These are phyloP conservation scores for Carex cristatella DNA, from an alignment of 176 grass and related monocot genomes.

Conservation along the genomic window DNA sequence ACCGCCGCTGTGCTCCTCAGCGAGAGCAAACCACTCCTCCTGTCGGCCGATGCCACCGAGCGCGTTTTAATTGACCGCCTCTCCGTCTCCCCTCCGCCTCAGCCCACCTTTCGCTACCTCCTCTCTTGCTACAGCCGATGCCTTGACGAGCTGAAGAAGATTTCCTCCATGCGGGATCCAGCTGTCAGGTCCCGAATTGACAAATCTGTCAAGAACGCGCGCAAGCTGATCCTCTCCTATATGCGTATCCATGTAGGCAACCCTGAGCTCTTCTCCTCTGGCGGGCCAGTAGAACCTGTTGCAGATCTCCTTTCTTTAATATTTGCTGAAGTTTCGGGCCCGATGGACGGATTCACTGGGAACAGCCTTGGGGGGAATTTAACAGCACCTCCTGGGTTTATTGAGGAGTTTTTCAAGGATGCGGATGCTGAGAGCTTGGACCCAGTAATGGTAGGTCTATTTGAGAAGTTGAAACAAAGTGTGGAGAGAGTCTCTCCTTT, in stretches of 20 bases:
- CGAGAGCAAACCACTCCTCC: conserved; percentile 63
- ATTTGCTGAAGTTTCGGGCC: conserved; percentile 51
- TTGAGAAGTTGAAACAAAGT: conserved; percentile 55
- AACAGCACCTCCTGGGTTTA: conserved; percentile 48
- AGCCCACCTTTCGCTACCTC: conserved; percentile 57
- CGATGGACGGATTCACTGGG: conserved; percentile 41
- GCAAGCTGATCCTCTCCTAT: conserved; percentile 64
- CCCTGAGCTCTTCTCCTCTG: conserved; percentile 59
- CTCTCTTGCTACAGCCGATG: conserved; percentile 59
- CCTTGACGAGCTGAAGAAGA: conserved; percentile 66
- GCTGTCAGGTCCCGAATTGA: conserved; percentile 40
- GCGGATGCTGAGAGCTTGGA: conserved; percentile 60
- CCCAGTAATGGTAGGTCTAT: conserved; percentile 48
- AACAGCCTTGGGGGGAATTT: conserved; percentile 36
- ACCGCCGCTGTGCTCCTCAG: conserved; percentile 96
- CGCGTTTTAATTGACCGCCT: conserved; percentile 87
- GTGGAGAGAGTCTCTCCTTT: conserved; percentile 60
- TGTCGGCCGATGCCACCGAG: conserved; percentile 51
- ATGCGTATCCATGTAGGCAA: conserved; percentile 64
- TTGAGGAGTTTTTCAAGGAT: conserved; percentile 64
- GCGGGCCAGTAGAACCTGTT: conserved; percentile 31
- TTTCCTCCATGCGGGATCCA: conserved; percentile 71
- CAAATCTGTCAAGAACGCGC: conserved; percentile 42
- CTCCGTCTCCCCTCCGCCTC: conserved; percentile 40
- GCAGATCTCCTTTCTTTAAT: conserved; percentile 57